Conservation (phyloP, 345 rosid species). For the Cardamine resedifolia region DNA sequence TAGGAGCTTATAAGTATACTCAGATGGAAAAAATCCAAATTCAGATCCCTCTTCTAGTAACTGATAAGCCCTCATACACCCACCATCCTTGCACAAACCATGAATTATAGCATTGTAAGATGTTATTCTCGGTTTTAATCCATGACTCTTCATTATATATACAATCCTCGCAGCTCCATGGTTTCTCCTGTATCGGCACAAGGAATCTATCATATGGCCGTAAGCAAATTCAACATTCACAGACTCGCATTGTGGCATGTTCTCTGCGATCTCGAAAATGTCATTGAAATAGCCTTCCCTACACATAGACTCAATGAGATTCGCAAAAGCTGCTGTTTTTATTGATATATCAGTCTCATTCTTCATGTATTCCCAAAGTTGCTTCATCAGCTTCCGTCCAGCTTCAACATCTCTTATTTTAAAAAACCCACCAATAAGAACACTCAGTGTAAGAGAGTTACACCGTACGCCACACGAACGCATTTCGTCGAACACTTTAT, state of each 20-base stretch:
- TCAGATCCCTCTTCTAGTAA: constrained; percentile 68
- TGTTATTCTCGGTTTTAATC: constrained; percentile 50
- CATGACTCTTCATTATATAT: constrained; percentile 67
- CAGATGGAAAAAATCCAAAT: constrained; percentile 68
- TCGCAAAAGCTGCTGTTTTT: constrained; percentile 64
- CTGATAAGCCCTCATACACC: constrained; percentile 80
- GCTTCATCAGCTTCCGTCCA: constrained; percentile 46
- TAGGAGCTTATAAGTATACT: constrained; percentile 65
- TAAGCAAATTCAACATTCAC: constrained; percentile 57
- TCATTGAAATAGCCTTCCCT: constrained; percentile 63
- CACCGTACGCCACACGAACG: constrained; percentile 41
- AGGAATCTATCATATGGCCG: constrained; percentile 72
- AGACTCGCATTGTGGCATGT: constrained; percentile 61
- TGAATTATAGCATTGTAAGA: constrained; percentile 80
- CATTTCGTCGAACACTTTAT: constrained; percentile 78
- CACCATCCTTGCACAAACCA: constrained; percentile 70
- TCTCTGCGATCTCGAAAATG: constrained; percentile 64
- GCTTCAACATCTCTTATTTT: constrained; percentile 45
- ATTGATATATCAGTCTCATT: constrained; percentile 43
- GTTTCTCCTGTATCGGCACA: constrained; percentile 56
- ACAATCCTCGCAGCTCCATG: constrained; percentile 85
- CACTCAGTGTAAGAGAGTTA: constrained; percentile 64
- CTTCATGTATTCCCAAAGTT: constrained; percentile 66
- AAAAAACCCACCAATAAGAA: constrained; percentile 60
- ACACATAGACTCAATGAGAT: constrained; percentile 66